Conservation (phyloP, 2,329 filamentous ascomycete species). For the Cercospora sp. region DNA sequence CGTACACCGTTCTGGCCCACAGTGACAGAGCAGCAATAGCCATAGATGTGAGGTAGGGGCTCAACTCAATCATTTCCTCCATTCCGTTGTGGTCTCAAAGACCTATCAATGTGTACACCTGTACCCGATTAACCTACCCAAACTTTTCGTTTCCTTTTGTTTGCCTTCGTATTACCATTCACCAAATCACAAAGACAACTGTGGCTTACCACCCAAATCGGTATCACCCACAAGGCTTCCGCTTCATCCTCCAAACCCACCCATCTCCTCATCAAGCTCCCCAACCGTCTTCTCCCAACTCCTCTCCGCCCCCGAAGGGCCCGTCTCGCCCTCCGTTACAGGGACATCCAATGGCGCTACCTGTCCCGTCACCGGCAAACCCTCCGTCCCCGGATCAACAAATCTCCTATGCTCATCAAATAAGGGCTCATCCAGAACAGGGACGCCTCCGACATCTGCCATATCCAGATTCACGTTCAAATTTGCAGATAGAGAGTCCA, state of each 20-base stretch:
- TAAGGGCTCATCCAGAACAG: not conserved
- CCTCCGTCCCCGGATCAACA: not conserved
- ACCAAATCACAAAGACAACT: too few species aligned
- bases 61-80: not conserved
- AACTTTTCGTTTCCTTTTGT: not conserved
- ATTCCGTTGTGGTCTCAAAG: not conserved
- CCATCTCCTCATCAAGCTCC: not conserved
- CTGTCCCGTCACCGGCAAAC: not conserved
- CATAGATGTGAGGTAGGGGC: not conserved
- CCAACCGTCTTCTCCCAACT: not conserved
- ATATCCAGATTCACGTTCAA: not conserved
- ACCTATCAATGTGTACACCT: not conserved
- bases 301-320: not conserved
- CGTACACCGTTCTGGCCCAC: too few species aligned
- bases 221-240: too few species aligned
- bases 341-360: not conserved
- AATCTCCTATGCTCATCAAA: not conserved
- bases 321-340: not conserved
- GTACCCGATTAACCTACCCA: not conserved
- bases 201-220: too few species aligned
- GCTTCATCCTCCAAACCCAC: not conserved
- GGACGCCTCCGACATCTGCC: not conserved
- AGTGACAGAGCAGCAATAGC: not conserved
- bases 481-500: not conserved
- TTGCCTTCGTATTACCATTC: not conserved